A percentile compares a stretch with the other conserved stretches of the same genome.
phyloP scores from a whole-genome alignment of 2,329 filamentous ascomycete species.

The Nothomitra cinnamomea region DNA sequence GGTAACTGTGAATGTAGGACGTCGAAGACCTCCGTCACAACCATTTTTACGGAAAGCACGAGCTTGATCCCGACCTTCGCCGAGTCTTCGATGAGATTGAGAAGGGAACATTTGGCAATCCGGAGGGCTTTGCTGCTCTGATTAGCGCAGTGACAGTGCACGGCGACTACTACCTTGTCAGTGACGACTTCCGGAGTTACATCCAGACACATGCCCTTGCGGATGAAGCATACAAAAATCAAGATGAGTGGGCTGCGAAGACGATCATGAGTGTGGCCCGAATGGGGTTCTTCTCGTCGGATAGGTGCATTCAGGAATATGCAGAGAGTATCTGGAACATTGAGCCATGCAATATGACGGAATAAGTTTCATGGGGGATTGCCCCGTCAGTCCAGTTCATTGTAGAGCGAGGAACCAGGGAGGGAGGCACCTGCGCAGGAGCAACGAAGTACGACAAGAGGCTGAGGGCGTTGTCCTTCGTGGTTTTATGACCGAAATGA shows the following conservation, averaged over 20 bases:
- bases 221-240: constrained; percentile 80
- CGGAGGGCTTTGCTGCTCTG: constrained; percentile 62
- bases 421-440: too few relatives aligned
- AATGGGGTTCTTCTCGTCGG: constrained; percentile 96
- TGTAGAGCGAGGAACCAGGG: too few relatives aligned
- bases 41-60: constrained; percentile 69
- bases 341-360: constrained; percentile 40
- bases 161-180: constrained; percentile 94
- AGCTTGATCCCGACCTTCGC: constrained; percentile 57
- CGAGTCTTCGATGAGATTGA: constrained; percentile 76
- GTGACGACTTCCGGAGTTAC: constrained; percentile 94
- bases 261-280: constrained; percentile 72
- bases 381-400: too few relatives aligned
- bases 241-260: constrained; percentile 85
- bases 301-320: constrained; percentile 93
- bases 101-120: constrained; percentile 62
- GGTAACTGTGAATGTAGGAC: constrained; percentile 29
- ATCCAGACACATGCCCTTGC: constrained; percentile 79
- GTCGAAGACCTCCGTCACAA: constrained; percentile 88
- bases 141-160: constrained; percentile 77
- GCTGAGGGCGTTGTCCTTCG: too few relatives aligned
- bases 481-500: too few relatives aligned
- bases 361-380: background rate
- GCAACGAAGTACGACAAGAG: too few relatives aligned
- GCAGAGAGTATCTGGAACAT: constrained; percentile 96